Base-by-base conservation (phyloP, 495 filamentous ascomycete genomes). In the Aspergillus leporis region DNA sequence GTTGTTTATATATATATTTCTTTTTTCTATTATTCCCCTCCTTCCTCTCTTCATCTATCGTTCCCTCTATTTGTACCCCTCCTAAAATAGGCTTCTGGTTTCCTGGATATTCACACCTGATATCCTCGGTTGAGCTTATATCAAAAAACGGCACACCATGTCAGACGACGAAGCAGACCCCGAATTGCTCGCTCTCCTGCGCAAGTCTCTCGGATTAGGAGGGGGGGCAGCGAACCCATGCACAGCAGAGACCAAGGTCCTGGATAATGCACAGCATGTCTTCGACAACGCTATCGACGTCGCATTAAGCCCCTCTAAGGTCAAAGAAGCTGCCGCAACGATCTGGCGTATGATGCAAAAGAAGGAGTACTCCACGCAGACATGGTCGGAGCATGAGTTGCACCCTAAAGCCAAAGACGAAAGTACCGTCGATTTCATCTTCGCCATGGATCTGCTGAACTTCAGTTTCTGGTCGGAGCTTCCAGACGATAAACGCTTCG, bases 251-350 rank as follows among this genome's bases (percentile, higher is more conserved):
- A 97, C 91, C 0, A 87, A 87, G 30, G 93, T 98, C 30, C 81
- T 99, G 1, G 81, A 90, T 60, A 81, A 81, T 56, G 93, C 94
- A 31, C 85, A 93, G 73, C 91, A 87, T 75, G 84, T 98, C 61
- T 96, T 90, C 75, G 86, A 96, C 75, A 93, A 98, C 75, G 82
- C 90, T 61, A 93, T 95, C 75, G 94, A 98, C 69, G 91, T 98
- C 28, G 91, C 91, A 12, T 68, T 97, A 22, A 87, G 91, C 71
- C 88, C 90, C 70, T 80, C 82, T 36, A 82, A 86, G 18, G 90
- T 87, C 56, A 94, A 93, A 71, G 81, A 83, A 23, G 93, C 95
- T 1, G 94, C 94, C 36, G 83, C 83, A 50, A 79, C 74, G 21
- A 93, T 98, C 62, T 90, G 87, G 76, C 72, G 78, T 4, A 71